These are phyloP conservation scores for Meyerozyma carpophila DNA, from an alignment of 1,139 yeast species.

Conservation along the genomic window DNA sequence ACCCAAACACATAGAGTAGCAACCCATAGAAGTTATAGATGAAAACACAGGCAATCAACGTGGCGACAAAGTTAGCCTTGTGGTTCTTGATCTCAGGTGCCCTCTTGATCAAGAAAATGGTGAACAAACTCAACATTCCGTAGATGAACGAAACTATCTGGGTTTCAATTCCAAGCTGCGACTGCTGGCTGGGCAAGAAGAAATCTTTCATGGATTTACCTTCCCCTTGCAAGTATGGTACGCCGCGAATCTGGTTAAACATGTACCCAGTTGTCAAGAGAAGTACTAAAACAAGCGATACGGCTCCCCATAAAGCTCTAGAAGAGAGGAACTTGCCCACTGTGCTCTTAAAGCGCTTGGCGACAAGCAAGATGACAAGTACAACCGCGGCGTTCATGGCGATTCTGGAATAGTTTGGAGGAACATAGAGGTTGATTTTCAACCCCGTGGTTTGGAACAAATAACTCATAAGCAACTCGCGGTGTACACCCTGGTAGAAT, in stretches of 20 bases:
- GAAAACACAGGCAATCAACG: conserved; percentile 29
- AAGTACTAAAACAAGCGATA: conserved; percentile 55
- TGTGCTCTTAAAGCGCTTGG: conserved; percentile 29
- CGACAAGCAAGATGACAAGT: conserved; percentile 18
- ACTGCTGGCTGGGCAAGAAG: conserved; percentile 61
- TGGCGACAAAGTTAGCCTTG: conserved; percentile 40
- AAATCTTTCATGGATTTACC: conserved; percentile 56
- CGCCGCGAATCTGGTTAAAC: conserved; percentile 82
- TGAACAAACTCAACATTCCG: conserved; percentile 47
- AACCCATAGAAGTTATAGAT: conserved; percentile 51
- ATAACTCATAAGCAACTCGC: conserved; percentile 34
- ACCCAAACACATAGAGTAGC: conserved; percentile 48
- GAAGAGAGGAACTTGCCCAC: conserved; percentile 21
- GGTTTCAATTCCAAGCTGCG: conserved; percentile 80
- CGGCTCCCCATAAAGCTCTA: conserved; percentile 56
- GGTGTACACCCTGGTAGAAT: conserved; percentile 52
- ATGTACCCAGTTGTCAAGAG: conserved; percentile 85
- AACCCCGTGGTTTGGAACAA: conserved; percentile 37
- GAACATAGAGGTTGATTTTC: conserved; percentile 45
- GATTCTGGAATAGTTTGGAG: conserved; percentile 51
- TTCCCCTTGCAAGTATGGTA: conserved; percentile 61
- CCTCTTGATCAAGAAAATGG: conserved; percentile 45
- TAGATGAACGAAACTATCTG: conserved; percentile 65
- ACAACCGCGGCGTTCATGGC: conserved; percentile 40
- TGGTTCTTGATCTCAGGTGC: conserved; percentile 41